Evolutionary conservation across 208 protist genomes (phyloP).

Genomic region (Trypanosomatidae sp.): DNA sequence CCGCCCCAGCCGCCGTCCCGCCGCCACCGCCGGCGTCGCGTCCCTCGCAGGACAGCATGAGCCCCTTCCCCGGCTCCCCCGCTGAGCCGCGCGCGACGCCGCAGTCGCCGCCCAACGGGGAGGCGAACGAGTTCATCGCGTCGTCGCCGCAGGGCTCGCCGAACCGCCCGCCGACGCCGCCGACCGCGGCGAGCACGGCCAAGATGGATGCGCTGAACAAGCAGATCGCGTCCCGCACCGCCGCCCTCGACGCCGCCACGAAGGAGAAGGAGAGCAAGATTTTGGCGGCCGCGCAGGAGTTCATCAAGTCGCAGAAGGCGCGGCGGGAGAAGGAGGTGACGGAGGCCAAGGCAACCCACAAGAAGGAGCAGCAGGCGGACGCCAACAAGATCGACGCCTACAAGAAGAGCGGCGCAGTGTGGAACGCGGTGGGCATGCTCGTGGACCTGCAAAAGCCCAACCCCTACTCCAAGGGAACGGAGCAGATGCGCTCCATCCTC

Average conservation of each 20-base stretch:
- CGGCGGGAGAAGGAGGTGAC: conserved; percentile 63
- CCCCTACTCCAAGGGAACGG: conserved; percentile 77
- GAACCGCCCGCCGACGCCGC: conserved; percentile 16
- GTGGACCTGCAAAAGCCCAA: conserved; percentile 81
- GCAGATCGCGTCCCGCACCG: conserved; percentile 62
- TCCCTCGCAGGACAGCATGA: too few relatives aligned
- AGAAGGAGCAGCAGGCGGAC: conserved; percentile 50
- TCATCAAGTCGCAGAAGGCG: conserved; percentile 56
- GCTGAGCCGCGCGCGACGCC: conserved; percentile 17
- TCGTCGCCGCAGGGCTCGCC: conserved; percentile 8
- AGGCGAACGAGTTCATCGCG: conserved; percentile 15
- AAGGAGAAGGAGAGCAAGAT: conserved; percentile 65
- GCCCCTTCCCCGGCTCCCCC: too few relatives aligned
- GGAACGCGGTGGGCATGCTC: conserved; percentile 66
- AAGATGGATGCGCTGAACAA: conserved; percentile 53
- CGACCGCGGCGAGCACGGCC: conserved; percentile 3
- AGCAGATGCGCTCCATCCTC: conserved; percentile 80
- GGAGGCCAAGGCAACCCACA: conserved; percentile 46
- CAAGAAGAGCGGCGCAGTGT: conserved; percentile 66
- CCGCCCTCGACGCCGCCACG: conserved; percentile 54
- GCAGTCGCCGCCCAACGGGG: not conserved
- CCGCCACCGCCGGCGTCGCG: too few relatives aligned
- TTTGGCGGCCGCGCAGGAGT: conserved; percentile 55
- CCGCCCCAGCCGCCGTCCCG: conserved; percentile 1
- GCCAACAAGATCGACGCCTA: conserved; percentile 45